Conservation (phyloP, 768 basidiomycete species). For the Gyrodon lividus region DNA sequence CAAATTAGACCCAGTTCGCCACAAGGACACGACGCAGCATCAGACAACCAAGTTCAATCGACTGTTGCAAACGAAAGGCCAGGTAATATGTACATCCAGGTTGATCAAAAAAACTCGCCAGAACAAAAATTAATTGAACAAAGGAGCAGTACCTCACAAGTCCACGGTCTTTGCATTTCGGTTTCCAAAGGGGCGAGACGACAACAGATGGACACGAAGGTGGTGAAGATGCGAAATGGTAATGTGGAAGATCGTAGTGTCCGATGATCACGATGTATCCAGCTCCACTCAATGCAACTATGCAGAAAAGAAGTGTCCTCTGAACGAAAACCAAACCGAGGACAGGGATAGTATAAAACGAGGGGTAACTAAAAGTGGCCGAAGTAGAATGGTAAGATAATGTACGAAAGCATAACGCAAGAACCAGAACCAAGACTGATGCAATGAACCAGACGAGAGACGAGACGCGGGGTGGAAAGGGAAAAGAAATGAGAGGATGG, state of each 20-base stretch:
- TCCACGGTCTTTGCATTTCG: too few relatives aligned
- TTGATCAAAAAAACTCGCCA: background rate
- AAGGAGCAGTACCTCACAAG: too few relatives aligned
- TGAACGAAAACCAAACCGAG: conserved; percentile 1
- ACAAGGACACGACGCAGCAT: too few relatives aligned
- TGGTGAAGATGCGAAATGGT: background rate
- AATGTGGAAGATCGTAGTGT: background rate
- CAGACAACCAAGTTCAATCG: too few relatives aligned
- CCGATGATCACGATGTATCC: conserved; percentile 12
- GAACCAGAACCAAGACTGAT: conserved; percentile 3
- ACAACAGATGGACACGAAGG: background rate
- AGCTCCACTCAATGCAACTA: conserved; percentile 22
- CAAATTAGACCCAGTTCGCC: too few relatives aligned
- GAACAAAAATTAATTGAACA: too few relatives aligned
- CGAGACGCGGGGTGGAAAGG: background rate
- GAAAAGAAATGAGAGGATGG: conserved; percentile 18
- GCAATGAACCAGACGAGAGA: background rate
- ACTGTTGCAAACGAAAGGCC: background rate
- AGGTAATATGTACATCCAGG: background rate
- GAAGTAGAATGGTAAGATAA: background rate
- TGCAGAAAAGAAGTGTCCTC: conserved; percentile 1
- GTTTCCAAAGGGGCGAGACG: background rate
- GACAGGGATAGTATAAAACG: background rate
- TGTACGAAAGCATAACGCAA: background rate
- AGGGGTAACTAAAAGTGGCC: conserved; percentile 3